phyloP scores from a whole-genome alignment of 257 asterid species.

The Nicotiana tabacum region DNA sequence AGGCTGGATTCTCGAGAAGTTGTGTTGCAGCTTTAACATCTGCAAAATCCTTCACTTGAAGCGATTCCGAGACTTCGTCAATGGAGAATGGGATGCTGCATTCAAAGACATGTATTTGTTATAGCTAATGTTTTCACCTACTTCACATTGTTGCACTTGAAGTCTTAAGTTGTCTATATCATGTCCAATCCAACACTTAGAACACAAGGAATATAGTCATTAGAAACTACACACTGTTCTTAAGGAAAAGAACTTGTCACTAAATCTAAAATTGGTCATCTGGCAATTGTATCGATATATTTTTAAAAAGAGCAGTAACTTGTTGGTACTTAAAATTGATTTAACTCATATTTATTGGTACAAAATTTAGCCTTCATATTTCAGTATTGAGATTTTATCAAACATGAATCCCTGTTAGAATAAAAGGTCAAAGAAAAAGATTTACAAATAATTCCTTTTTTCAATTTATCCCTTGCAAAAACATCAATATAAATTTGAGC shows the following conservation, averaged over 20 bases:
- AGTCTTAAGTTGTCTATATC: background rate
- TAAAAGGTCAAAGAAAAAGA: background rate
- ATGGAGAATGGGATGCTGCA: constrained; percentile 95
- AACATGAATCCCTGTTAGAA: background rate
- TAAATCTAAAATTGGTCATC: no score
- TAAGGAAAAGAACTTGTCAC: no score
- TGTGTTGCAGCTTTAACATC: constrained; percentile 74
- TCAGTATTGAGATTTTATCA: background rate
- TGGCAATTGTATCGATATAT: no score
- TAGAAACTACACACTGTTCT: no score
- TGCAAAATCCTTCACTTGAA: constrained; percentile 72
- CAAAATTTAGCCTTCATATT: background rate
- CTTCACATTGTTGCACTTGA: background rate
- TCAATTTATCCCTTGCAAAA: background rate
- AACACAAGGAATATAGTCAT: no score
- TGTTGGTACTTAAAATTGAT: no score
- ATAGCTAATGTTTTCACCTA: background rate
- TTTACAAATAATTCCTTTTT: background rate
- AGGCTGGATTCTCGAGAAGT: constrained; percentile 73
- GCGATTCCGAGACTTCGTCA: constrained; percentile 70
- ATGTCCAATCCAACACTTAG: no score
- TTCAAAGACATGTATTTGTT: background rate
- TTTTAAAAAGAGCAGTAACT: no score
- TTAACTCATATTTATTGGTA: background rate
- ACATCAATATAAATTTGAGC: background rate